Evolutionary conservation across 257 asterid species (phyloP), one percentile per base, ranked within the genome.

Genomic region (Linderniella brevidens): DNA sequence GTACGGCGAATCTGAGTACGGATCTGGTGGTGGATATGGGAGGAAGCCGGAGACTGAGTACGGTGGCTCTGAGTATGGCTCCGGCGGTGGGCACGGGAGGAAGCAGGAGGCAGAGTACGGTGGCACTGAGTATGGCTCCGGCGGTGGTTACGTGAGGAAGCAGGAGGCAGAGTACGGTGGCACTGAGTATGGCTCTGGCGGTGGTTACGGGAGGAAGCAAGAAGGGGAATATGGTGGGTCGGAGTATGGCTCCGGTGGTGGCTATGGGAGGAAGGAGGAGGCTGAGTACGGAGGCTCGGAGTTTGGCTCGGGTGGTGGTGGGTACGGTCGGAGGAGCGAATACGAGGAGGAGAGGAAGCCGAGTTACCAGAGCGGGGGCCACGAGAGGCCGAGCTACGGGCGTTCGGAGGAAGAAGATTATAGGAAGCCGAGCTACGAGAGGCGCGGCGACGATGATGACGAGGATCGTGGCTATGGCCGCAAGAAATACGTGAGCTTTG

Each of bases 391-490:
- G 12, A 72, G 74, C 65, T 82, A 79, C 55, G 85, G 76, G 5
- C 69, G 88, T 56, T 55, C 74, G 1, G 82, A 75, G 76, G 87
- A 74, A 56, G 80, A 72, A 58, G 78, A 67, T 35, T 73, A 77
- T 49, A 47, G 35, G 55, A 70, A 56, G 54, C 66, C 73, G 13
- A 14, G 56, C n/a, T 51, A 37, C 17, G 56, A 37, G 50, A 68
- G 68, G 59, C 68, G 64, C 56, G 56, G 25, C 39, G 60, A 51
- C 11, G 74, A 59, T 9, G 74, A 58, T 35, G 66, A 64, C 5
- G 68, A 62, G 5, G 55, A 58, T 13, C 63, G 52, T 20, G 61
- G 68, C 52, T 40, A 68, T 58, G 74, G 74, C 37, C 78, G 73
- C 56, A 69, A 69, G 69, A 78, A 69, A 72, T 69, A 75, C 35